These are phyloP conservation scores for Kazachstania sp. DNA, from an alignment of 1,139 yeast species.

Conservation along the genomic window DNA sequence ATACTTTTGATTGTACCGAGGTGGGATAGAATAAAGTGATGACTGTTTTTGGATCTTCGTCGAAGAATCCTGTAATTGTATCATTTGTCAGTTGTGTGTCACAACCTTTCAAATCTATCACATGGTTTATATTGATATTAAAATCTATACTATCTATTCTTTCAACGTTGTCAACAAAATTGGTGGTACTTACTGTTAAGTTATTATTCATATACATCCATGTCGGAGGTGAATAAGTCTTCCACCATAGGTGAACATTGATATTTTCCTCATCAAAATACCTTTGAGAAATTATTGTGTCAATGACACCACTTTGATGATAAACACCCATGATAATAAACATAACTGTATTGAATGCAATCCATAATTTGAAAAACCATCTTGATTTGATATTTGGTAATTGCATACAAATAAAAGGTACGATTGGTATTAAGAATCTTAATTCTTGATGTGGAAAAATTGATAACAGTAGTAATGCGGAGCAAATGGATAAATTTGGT, in stretches of 20 bases:
- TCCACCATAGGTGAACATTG: constrained; percentile 71
- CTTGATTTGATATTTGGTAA: constrained; percentile 26
- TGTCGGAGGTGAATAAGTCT: constrained; percentile 86
- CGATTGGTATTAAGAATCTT: constrained; percentile 68
- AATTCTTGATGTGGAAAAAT: constrained; percentile 85
- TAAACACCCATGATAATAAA: constrained; percentile 64
- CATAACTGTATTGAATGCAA: constrained; percentile 53
- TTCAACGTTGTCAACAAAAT: constrained; percentile 16
- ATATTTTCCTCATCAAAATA: constrained; percentile 11
- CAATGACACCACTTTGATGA: constrained; percentile 88
- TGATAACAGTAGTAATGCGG: constrained; percentile 59
- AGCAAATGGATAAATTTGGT: constrained; percentile 49
- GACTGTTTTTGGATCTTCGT: constrained; percentile 10
- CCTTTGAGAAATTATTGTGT: constrained; percentile 33
- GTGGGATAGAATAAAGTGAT: constrained; percentile 42
- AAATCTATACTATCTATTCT: constrained; percentile 16
- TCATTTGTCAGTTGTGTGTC: constrained; percentile 22
- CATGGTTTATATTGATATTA: constrained; percentile 17
- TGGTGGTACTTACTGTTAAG: constrained; percentile 25
- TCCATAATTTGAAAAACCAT: constrained; percentile 43
- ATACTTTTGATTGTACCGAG: constrained; percentile 34
- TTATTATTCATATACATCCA: constrained; percentile 57
- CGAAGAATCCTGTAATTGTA: constrained; percentile 19
- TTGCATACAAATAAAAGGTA: constrained; percentile 62
- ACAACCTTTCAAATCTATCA: constrained; percentile 35